phyloP scores from a whole-genome alignment of 441 rosid genomes.

The Populus hybrid region DNA sequence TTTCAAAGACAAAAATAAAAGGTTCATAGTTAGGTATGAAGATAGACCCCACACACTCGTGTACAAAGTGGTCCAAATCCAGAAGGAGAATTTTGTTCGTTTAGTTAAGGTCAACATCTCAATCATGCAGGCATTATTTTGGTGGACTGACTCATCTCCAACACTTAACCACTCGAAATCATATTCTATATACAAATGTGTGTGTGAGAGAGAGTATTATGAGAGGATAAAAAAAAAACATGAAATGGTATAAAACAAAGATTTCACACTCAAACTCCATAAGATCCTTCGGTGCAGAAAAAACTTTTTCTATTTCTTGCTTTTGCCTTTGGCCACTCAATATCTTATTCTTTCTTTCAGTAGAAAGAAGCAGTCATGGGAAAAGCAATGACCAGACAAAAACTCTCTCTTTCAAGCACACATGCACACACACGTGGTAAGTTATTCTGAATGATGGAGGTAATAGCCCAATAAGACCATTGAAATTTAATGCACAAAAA shows the following conservation, averaged over 20 bases:
- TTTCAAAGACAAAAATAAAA: conserved; percentile 11
- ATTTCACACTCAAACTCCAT: conserved; percentile 33
- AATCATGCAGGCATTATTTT: conserved; percentile 61
- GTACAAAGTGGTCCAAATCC: conserved; percentile 39
- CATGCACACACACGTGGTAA: conserved; percentile 16
- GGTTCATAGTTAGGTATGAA: conserved; percentile 36
- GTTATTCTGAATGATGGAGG: neutral
- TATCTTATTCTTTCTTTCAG: conserved; percentile 14
- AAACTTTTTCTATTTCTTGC: conserved; percentile 17
- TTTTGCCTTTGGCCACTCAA: conserved; percentile 36
- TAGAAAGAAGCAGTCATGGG: conserved; percentile 4
- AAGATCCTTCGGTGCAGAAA: conserved; percentile 14
- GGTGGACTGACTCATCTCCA: conserved; percentile 35
- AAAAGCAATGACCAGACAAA: conserved; percentile 21
- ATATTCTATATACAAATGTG: neutral
- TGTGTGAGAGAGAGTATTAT: conserved; percentile 4
- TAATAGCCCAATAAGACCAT: neutral
- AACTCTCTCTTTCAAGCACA: conserved; percentile 10
- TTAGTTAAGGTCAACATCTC: conserved; percentile 51
- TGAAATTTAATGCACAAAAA: neutral
- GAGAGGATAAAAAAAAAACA: neutral
- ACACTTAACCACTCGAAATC: conserved; percentile 23
- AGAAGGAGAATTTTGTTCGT: conserved; percentile 28
- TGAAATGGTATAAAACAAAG: conserved; percentile 36
- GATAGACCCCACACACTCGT: conserved; percentile 55